Conservation (phyloP, 164 flowering plant species). For the Pachysandra terminalis region DNA sequence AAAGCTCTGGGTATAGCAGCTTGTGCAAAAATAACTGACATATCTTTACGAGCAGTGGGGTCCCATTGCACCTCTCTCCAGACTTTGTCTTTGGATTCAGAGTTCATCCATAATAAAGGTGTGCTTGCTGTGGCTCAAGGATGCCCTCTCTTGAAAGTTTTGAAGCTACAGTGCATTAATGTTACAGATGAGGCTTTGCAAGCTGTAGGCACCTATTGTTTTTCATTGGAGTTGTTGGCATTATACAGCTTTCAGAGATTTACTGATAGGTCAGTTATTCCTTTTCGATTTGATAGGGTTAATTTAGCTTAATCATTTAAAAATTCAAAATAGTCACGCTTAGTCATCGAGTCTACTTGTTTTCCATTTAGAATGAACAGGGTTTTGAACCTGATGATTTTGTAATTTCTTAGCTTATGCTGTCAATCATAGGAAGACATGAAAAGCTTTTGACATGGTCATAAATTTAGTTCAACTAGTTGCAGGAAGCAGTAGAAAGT, state of each 20-base stretch:
- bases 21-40: constrained; percentile 81
- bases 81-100: constrained; percentile 74
- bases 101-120: constrained; percentile 62
- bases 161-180: constrained; percentile 78
- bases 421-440: not conserved
- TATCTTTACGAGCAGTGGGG: constrained; percentile 75
- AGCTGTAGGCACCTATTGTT: constrained; percentile 61
- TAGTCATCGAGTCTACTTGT: not conserved
- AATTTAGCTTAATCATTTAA: not conserved
- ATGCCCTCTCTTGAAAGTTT: constrained; percentile 54
- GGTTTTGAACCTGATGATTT: too few species aligned
- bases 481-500: not conserved
- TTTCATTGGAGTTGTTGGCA: constrained; percentile 65
- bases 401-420: not conserved
- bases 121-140: constrained; percentile 73
- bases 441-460: not conserved
- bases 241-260: constrained; percentile 75
- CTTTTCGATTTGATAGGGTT: constrained; percentile 5
- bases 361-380: not conserved
- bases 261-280: constrained; percentile 62
- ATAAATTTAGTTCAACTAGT: not conserved
- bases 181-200: constrained; percentile 77
- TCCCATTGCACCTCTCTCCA: constrained; percentile 64
- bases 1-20: constrained; percentile 75
- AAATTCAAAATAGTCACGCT: not conserved